Conservation (phyloP, 179 eudicot species). For the Beta macrorhiza region DNA sequence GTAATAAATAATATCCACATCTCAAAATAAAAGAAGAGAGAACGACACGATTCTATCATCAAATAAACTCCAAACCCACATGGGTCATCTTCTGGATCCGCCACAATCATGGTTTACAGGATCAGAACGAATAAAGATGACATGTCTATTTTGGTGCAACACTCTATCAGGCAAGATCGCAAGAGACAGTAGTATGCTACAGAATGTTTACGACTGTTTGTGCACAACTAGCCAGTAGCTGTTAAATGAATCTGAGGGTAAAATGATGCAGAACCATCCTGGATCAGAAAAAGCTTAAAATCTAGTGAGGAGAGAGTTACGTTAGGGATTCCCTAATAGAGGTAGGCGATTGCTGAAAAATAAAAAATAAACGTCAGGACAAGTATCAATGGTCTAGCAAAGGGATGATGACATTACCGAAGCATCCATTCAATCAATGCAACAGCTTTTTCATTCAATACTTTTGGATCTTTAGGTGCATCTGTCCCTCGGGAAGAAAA, state of each 20-base stretch:
- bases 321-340: neutral
- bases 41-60: too few species aligned
- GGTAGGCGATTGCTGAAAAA: neutral
- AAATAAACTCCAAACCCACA: too few species aligned
- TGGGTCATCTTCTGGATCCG: too few species aligned
- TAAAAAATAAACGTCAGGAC: neutral
- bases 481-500: constrained; percentile 34
- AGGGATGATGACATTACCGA: constrained; percentile 38
- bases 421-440: constrained; percentile 54
- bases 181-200: neutral
- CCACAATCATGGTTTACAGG: neutral
- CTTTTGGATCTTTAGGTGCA: constrained; percentile 39
- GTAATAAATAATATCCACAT: too few species aligned
- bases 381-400: neutral
- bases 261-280: neutral
- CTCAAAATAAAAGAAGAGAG: too few species aligned
- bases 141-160: neutral
- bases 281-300: neutral
- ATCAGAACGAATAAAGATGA: neutral
- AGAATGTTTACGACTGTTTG: neutral
- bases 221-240: neutral
- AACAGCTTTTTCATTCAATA: constrained; percentile 51
- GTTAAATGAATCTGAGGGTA: neutral
- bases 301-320: neutral
- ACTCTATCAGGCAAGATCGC: neutral